Percentiles rank a stretch among this genome's conserved stretches.
Conservation (phyloP, 768 basidiomycete species). For the Agrocybe praecox region DNA sequence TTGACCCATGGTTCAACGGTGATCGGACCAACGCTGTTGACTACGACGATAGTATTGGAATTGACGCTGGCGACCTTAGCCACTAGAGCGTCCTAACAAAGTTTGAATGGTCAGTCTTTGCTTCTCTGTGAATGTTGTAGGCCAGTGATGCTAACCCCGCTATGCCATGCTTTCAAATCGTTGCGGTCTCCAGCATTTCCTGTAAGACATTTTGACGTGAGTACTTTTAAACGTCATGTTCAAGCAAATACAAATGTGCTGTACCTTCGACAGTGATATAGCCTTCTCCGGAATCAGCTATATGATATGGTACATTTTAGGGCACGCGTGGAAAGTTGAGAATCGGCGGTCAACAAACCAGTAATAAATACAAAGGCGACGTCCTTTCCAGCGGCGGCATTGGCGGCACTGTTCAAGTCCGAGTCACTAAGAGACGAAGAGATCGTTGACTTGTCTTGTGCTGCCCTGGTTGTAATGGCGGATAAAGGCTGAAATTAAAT, state of each 20-base stretch:
- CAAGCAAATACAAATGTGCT: not conserved
- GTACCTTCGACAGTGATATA: slow-evolving; percentile 47
- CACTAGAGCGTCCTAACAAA: slow-evolving; percentile 44
- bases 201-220: not conserved
- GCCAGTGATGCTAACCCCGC: slow-evolving; percentile 32
- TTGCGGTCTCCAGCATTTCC: slow-evolving; percentile 61
- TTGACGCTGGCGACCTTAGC: slow-evolving; percentile 55
- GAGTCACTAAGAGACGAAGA: slow-evolving; percentile 52
- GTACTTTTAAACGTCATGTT: too few relatives aligned
- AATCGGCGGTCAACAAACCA: slow-evolving; percentile 19
- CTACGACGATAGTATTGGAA: slow-evolving; percentile 63
- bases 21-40: slow-evolving; percentile 67
- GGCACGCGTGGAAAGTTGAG: too few relatives aligned
- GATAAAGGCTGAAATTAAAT: slow-evolving; percentile 34
- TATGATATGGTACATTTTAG: not conserved
- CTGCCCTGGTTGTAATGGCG: slow-evolving; percentile 46
- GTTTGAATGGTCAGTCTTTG: not conserved
- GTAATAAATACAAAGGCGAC: slow-evolving; percentile 59
- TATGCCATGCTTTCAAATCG: slow-evolving; percentile 52
- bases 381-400: slow-evolving; percentile 44
- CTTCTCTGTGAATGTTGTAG: not conserved
- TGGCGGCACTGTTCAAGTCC: slow-evolving; percentile 46
- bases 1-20: slow-evolving; percentile 60
- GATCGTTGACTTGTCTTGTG: slow-evolving; percentile 40
- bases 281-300: slow-evolving; percentile 45